phyloP scores from a whole-genome alignment of 768 basidiomycete genomes.

The Cyclocybe cylindracea region DNA sequence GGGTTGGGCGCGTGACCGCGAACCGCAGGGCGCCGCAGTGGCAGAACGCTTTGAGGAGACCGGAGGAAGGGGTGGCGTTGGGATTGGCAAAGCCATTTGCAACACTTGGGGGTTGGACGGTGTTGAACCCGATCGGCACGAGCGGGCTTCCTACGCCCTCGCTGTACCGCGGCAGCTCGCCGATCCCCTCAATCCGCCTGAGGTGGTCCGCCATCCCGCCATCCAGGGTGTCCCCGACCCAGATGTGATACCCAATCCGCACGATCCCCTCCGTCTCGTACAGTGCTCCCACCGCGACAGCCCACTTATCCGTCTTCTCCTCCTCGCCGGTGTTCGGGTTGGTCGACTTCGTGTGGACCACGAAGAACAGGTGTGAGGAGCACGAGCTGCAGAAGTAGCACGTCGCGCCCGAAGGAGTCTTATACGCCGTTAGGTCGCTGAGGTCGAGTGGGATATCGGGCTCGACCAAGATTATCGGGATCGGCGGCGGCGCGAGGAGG shows the following conservation, averaged over 20 bases:
- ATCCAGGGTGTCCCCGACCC: slow-evolving; percentile 29
- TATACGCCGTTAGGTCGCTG: slow-evolving; percentile 22
- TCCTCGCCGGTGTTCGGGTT: neutral
- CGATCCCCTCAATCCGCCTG: slow-evolving; percentile 11
- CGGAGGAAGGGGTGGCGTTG: neutral
- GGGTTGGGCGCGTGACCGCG: slow-evolving; percentile 23
- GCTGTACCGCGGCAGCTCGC: slow-evolving; percentile 18
- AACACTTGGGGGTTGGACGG: neutral
- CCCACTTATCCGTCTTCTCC: slow-evolving; percentile 17
- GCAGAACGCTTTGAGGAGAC: slow-evolving; percentile 22
- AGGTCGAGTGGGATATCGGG: slow-evolving; percentile 18
- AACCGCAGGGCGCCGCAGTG: slow-evolving; percentile 27
- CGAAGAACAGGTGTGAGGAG: slow-evolving; percentile 27
- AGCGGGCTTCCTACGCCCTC: slow-evolving; percentile 14
- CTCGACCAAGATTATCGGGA: slow-evolving; percentile 1
- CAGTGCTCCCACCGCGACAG: slow-evolving; percentile 26
- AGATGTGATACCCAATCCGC: slow-evolving; percentile 23
- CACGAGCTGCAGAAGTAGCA: slow-evolving; percentile 31
- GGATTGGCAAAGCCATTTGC: neutral
- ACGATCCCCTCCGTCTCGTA: slow-evolving; percentile 25
- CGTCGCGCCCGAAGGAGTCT: slow-evolving; percentile 16
- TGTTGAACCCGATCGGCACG: slow-evolving; percentile 24
- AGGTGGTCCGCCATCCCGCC: slow-evolving; percentile 32
- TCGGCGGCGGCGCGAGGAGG: slow-evolving; percentile 9
- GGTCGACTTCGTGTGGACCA: neutral